These are phyloP conservation scores for Nothophoma quercina DNA, from an alignment of 2,329 filamentous ascomycete species.

Conservation along the genomic window DNA sequence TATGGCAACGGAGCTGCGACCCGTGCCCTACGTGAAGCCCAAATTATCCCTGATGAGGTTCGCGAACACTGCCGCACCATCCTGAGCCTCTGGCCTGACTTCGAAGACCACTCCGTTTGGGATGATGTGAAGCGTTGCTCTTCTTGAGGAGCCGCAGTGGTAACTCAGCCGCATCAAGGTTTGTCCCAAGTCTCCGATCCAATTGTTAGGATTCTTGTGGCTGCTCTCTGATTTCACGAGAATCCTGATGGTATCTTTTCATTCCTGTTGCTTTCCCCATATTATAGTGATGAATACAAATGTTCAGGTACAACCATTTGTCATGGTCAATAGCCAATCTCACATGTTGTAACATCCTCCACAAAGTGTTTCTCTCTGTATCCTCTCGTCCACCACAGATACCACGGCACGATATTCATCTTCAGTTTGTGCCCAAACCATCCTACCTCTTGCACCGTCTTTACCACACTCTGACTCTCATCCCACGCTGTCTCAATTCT, in stretches of 20 bases:
- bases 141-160: too few relatives aligned
- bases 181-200: too few relatives aligned
- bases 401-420: slow-evolving; percentile 57
- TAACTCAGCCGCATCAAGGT: too few relatives aligned
- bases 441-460: slow-evolving; percentile 54
- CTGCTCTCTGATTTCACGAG: too few relatives aligned
- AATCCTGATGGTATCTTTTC: too few relatives aligned
- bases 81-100: slow-evolving; percentile 19
- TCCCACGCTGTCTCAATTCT: slow-evolving; percentile 57
- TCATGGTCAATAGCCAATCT: slow-evolving; percentile 28
- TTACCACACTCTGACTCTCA: slow-evolving; percentile 56
- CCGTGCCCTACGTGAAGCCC: neutral
- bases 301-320: too few relatives aligned
- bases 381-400: slow-evolving; percentile 54
- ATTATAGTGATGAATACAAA: too few relatives aligned
- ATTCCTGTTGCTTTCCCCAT: too few relatives aligned
- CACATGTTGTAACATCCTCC: slow-evolving; percentile 54
- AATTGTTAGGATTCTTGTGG: too few relatives aligned
- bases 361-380: slow-evolving; percentile 55
- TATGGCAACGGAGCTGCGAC: neutral
- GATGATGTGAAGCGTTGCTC: neutral
- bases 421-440: slow-evolving; percentile 56
- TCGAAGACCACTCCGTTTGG: slow-evolving; percentile 12
- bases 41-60: slow-evolving; percentile 1
- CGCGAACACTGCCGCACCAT: slow-evolving; percentile 15